A percentile compares a stretch with the other conserved stretches of the same genome.
These are phyloP conservation scores for Alternaria ventricosa DNA, from an alignment of 2,329 filamentous ascomycete species.

Conservation along the genomic window DNA sequence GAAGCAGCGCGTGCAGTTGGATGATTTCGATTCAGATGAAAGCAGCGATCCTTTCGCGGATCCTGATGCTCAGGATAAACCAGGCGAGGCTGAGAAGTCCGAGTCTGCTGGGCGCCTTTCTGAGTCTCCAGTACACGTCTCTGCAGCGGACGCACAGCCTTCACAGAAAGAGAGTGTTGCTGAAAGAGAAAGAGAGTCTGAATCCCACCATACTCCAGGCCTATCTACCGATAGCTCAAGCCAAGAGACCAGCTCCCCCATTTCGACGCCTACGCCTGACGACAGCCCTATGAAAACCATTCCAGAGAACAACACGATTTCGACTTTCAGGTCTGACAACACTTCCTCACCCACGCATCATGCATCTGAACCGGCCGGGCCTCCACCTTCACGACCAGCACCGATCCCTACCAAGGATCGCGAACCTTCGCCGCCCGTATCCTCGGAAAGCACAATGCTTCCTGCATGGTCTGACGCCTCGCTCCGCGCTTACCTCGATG, in stretches of 20 bases:
- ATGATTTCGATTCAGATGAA: conserved; percentile 70
- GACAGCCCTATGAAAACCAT: conserved; percentile 40
- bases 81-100: conserved; percentile 20
- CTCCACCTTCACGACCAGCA: conserved; percentile 47
- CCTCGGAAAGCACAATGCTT: conserved; percentile 57
- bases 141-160: conserved; percentile 59
- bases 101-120: conserved; percentile 54
- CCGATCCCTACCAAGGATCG: conserved; percentile 35
- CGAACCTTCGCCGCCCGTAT: conserved; percentile 36
- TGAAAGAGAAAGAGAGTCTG: conserved; percentile 35
- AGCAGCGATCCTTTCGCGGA: conserved; percentile 55
- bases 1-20: conserved; percentile 69
- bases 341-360: conserved; percentile 34
- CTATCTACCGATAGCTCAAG: conserved; percentile 75
- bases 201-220: conserved; percentile 62
- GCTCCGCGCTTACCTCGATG: conserved; percentile 88
- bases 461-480: conserved; percentile 86
- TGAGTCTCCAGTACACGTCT: conserved; percentile 73
- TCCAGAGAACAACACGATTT: conserved; percentile 31
- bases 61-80: conserved; percentile 44
- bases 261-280: conserved; percentile 45
- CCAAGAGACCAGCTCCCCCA: conserved; percentile 59
- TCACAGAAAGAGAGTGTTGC: conserved; percentile 26
- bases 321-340: conserved; percentile 22
- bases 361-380: conserved; percentile 22